phyloP scores from a whole-genome alignment of 2,329 filamentous ascomycete genomes.

The Chalaropsis thielavioides region DNA sequence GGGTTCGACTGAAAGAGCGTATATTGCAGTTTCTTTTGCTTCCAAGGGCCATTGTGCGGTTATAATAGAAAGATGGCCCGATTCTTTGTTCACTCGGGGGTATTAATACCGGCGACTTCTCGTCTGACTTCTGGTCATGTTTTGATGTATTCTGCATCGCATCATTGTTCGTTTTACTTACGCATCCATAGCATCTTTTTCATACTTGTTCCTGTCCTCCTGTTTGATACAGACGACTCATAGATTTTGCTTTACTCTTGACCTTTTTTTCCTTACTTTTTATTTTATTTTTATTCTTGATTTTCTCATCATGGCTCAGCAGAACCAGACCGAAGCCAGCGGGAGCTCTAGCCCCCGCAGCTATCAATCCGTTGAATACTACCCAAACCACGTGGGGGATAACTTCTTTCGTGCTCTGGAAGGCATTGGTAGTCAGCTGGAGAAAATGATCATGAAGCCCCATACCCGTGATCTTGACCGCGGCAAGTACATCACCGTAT shows the following conservation, averaged over 20 bases:
- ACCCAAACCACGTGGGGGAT: background rate
- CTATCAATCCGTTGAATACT: background rate
- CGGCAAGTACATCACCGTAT: background rate
- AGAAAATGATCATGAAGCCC: background rate
- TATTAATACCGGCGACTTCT: background rate
- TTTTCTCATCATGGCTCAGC: background rate
- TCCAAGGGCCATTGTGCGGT: background rate
- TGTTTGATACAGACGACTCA: conserved; percentile 1
- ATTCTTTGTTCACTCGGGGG: background rate
- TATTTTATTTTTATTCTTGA: background rate
- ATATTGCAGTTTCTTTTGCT: background rate
- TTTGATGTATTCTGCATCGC: background rate
- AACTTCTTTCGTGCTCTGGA: background rate
- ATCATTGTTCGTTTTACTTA: background rate
- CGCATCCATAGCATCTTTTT: background rate
- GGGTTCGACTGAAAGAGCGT: background rate
- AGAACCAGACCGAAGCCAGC: background rate
- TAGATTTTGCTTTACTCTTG: background rate
- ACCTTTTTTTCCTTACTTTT: background rate
- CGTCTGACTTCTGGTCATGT: background rate
- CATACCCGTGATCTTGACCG: background rate
- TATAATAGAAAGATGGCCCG: background rate
- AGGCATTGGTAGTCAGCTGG: background rate
- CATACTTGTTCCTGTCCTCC: background rate
- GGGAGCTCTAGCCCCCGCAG: background rate